Evolutionary conservation across 2,329 filamentous ascomycete species (phyloP).

Genomic region (Aspergillus fructus): DNA sequence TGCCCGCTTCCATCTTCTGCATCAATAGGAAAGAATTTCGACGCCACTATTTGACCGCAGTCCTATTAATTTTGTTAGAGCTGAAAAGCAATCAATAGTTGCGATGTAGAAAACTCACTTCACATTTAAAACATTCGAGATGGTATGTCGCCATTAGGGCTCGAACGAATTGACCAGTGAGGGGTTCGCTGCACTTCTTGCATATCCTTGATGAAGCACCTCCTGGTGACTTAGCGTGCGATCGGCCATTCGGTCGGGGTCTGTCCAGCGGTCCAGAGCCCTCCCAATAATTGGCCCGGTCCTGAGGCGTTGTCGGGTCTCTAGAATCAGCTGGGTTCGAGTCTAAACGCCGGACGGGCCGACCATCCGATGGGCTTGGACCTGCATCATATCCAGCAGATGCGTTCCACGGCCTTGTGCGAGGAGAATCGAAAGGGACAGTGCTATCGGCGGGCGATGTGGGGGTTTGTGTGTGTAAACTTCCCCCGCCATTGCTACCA

Average conservation of each 20-base stretch:
- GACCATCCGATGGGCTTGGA: slow-evolving; percentile 28
- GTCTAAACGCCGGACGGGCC: slow-evolving; percentile 32
- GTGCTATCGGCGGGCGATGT: slow-evolving; percentile 40
- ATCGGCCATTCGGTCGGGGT: slow-evolving; percentile 36
- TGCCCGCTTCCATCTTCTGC: slow-evolving; percentile 79
- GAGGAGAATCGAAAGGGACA: slow-evolving; percentile 36
- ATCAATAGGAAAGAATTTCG: slow-evolving; percentile 97
- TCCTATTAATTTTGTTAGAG: slow-evolving; percentile 60
- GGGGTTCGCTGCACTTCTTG: slow-evolving; percentile 82
- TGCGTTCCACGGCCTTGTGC: slow-evolving; percentile 27
- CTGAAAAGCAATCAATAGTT: slow-evolving; percentile 7
- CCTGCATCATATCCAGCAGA: slow-evolving; percentile 25
- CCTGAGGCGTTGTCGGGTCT: slow-evolving; percentile 26
- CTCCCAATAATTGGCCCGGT: slow-evolving; percentile 33
- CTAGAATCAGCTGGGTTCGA: slow-evolving; percentile 21
- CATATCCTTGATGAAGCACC: slow-evolving; percentile 54
- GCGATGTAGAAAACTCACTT: slow-evolving; percentile 59
- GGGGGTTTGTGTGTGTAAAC: slow-evolving; percentile 39
- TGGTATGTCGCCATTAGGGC: slow-evolving; percentile 93
- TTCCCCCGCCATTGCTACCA: slow-evolving; percentile 18
- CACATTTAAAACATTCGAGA: slow-evolving; percentile 95
- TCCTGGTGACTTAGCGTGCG: slow-evolving; percentile 37
- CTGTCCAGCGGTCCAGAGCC: slow-evolving; percentile 35
- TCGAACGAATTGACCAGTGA: slow-evolving; percentile 94
- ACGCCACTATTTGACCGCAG: slow-evolving; percentile 93